Conservation (phyloP, 306 rosid species). For the Senna tora region DNA sequence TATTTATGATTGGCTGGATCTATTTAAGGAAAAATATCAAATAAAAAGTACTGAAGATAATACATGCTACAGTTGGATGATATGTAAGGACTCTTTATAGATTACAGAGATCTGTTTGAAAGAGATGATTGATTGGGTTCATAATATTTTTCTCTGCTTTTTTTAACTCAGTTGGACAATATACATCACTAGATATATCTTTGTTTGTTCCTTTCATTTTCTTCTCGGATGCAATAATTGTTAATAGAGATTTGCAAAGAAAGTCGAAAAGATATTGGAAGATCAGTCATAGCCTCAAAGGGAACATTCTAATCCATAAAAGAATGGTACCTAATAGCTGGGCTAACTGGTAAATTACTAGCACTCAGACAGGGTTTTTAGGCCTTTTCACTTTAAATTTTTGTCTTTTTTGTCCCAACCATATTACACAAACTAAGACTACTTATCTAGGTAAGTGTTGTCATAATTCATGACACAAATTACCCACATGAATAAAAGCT, state of each 20-base stretch:
- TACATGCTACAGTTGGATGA: background rate
- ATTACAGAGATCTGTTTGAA: conserved; percentile 38
- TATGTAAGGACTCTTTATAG: conserved; percentile 31
- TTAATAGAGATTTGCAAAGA: conserved; percentile 6
- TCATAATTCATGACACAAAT: conserved; percentile 9
- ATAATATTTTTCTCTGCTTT: conserved; percentile 19
- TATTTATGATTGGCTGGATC: background rate
- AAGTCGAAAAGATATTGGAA: conserved; percentile 26
- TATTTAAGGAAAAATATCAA: background rate
- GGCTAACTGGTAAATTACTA: background rate
- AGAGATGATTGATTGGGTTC: conserved; percentile 33
- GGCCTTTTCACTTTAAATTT: conserved; percentile 11
- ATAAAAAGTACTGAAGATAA: background rate
- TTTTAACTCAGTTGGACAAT: conserved; percentile 1
- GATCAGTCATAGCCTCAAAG: background rate
- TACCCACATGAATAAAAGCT: background rate
- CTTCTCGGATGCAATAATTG: conserved; percentile 29
- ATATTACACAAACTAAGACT: background rate
- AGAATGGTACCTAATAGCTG: conserved; percentile 37
- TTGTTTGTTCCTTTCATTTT: conserved; percentile 10
- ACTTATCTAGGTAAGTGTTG: background rate
- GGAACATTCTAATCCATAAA: conserved; percentile 42
- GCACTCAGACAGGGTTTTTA: background rate
- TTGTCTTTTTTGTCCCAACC: background rate
- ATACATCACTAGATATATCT: background rate